Conservation (phyloP, 441 rosid species). For the Kokia cookei region DNA sequence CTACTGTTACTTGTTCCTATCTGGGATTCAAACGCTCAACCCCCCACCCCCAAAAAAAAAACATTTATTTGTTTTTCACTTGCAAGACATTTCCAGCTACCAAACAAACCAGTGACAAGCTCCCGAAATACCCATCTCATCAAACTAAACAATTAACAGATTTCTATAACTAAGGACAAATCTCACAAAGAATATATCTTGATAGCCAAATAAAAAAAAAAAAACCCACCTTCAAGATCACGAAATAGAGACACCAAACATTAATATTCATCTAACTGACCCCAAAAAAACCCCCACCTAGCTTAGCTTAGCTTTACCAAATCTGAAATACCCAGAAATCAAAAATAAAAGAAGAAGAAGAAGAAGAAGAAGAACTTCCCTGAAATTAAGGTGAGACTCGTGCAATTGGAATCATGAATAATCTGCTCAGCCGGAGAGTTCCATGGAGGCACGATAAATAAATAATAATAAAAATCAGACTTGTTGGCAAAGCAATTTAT, state of each 20-base stretch:
- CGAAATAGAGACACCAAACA: neutral
- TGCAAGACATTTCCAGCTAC: slow-evolving; percentile 8
- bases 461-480: neutral
- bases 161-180: neutral
- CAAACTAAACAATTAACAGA: slow-evolving; percentile 7
- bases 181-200: neutral
- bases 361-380: neutral
- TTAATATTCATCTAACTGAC: neutral
- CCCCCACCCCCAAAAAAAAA: slow-evolving; percentile 7
- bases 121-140: neutral
- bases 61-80: slow-evolving; percentile 1
- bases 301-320: neutral
- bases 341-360: too few relatives aligned
- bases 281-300: neutral
- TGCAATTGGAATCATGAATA: neutral
- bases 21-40: neutral
- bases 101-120: slow-evolving; percentile 6
- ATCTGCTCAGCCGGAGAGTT: neutral
- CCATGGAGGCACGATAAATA: neutral
- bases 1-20: neutral
- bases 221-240: slow-evolving; percentile 2
- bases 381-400: neutral
- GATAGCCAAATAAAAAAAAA: neutral
- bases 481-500: neutral
- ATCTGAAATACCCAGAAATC: neutral